phyloP scores from a whole-genome alignment of 2,329 filamentous ascomycete species.

The Fusarium sublunatum region DNA sequence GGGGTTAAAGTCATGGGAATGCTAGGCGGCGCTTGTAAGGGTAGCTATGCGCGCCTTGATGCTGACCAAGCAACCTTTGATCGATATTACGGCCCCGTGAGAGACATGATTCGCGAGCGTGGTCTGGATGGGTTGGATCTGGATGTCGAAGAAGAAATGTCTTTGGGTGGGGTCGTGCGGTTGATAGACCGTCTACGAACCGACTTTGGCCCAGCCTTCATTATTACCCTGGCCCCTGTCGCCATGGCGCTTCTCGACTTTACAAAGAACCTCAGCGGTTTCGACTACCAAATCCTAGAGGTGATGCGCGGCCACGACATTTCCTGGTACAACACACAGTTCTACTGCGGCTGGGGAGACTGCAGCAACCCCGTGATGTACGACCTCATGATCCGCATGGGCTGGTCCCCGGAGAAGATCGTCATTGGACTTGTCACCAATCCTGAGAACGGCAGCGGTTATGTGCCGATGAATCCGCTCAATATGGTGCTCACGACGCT shows the following conservation, averaged over 20 bases:
- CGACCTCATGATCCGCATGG: conserved; percentile 64
- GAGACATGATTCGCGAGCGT: conserved; percentile 70
- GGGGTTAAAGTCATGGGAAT: conserved; percentile 87
- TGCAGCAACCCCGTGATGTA: conserved; percentile 60
- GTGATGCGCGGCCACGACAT: conserved; percentile 73
- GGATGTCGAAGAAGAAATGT: conserved; percentile 83
- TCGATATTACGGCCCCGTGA: conserved; percentile 76
- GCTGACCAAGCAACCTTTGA: conserved; percentile 72
- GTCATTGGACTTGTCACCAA: conserved; percentile 86
- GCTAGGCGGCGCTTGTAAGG: conserved; percentile 85
- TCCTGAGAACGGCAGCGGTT: conserved; percentile 74
- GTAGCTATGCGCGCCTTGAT: conserved; percentile 72
- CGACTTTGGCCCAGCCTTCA: conserved; percentile 77
- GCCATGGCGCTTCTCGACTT: conserved; percentile 74
- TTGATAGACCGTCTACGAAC: conserved; percentile 74
- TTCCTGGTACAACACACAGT: conserved; percentile 90
- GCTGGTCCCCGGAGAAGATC: conserved; percentile 78
- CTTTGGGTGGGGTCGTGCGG: conserved; percentile 72
- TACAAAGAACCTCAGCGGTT: conserved; percentile 77
- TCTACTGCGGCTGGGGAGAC: conserved; percentile 90
- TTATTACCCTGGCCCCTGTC: conserved; percentile 85
- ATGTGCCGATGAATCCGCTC: conserved; percentile 61
- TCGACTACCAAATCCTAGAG: conserved; percentile 82
- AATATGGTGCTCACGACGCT: conserved; percentile 57
- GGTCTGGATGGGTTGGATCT: conserved; percentile 78